Percentiles rank a stretch among this genome's conserved stretches.
These are phyloP conservation scores for Pseudopyrenochaeta lycopersici DNA, from an alignment of 2,329 filamentous ascomycete genomes.

Conservation along the genomic window DNA sequence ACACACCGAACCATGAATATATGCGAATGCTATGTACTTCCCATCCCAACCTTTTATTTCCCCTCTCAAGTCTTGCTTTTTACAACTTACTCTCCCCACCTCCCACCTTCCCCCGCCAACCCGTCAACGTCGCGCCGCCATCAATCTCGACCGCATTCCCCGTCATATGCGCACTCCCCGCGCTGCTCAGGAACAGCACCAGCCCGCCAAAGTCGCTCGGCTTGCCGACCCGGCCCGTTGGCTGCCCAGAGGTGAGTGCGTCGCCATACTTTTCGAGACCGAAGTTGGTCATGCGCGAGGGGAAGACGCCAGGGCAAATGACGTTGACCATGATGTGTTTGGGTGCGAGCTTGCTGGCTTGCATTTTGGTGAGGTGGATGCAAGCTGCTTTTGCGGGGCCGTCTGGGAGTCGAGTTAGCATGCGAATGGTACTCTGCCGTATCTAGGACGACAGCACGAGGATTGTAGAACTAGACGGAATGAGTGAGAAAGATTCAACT, in stretches of 20 bases:
- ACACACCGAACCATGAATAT: neutral
- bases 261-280: constrained; percentile 61
- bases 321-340: constrained; percentile 63
- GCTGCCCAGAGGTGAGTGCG: constrained; percentile 56
- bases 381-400: constrained; percentile 63
- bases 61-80: neutral
- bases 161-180: constrained; percentile 53
- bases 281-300: constrained; percentile 64
- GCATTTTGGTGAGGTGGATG: constrained; percentile 62
- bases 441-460: too few relatives aligned
- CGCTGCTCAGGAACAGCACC: constrained; percentile 55
- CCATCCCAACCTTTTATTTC: neutral
- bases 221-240: constrained; percentile 58
- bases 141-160: constrained; percentile 60
- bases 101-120: constrained; percentile 49
- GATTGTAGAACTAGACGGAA: too few relatives aligned
- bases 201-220: constrained; percentile 59
- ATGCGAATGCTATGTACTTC: neutral
- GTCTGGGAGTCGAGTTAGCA: constrained; percentile 32
- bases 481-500: constrained; percentile 8
- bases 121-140: constrained; percentile 55
- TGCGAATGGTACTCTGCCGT: too few relatives aligned
- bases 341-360: constrained; percentile 60
- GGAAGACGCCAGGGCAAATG: constrained; percentile 58
- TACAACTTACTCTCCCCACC: constrained; percentile 38